Base-by-base conservation (phyloP, 495 filamentous ascomycete genomes). In the Glonium stellatum region DNA sequence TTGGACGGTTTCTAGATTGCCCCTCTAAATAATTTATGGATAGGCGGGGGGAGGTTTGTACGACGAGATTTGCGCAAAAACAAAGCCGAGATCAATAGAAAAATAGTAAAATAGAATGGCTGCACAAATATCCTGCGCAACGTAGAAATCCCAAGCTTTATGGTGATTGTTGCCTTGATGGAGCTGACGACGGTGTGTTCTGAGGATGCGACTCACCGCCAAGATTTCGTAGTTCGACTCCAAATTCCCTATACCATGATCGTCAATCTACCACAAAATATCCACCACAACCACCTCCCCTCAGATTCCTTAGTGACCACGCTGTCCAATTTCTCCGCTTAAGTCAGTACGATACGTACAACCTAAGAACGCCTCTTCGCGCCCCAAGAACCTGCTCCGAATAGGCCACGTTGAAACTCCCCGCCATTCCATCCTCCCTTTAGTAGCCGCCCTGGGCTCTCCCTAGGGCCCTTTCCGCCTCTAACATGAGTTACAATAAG, bases 401-500 rank as follows among this genome's bases (percentile, higher is more conserved):
- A 44, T 13, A 44, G 39, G 39, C 39, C 39, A 44, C 13, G 18
- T 44, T 44, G 39, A 13, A 44, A 13, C 39, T 11, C 39, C 18
- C 39, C 39, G 18, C 12, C 3, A 13, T 44, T 15, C 12, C 13
- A 44, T 11, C 10, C 39, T 18, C 4, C 39, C 39, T 44, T 44
- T 18, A 44, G 13, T 44, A 44, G 4, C 12, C 39, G 10, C 10
- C 13, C 39, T 44, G 39, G 39, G 18, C 39, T 44, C 39, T 44
- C 39, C 12, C 39, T 11, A 4, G 39, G 18, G 39, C 39, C 13
- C 39, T 44, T 44, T 18, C 13, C 48, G 48, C 48, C 48, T 18
- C 48, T 22, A 51, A 15, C 5, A 51, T 51, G 48, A 51, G 44
- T 22, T 48, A 48, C 44, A 48, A 51, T 23, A 51, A 51, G 80